phyloP scores from a whole-genome alignment of 176 grass and related monocot genomes.

The Otatea glauca region DNA sequence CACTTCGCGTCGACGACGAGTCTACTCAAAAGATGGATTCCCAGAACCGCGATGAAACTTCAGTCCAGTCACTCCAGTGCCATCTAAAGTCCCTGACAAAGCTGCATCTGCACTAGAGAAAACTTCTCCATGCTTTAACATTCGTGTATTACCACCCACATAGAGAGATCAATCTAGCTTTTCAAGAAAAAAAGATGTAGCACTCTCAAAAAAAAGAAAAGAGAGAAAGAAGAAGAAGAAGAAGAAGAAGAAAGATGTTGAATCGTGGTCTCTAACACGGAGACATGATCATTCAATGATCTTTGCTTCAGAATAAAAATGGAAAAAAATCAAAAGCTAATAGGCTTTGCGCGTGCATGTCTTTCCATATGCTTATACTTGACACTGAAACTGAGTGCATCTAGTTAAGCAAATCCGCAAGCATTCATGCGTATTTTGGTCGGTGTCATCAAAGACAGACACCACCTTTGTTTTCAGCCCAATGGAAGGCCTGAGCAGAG shows the following conservation, averaged over 20 bases:
- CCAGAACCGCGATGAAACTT: constrained; percentile 4
- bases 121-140: no score
- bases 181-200: not conserved
- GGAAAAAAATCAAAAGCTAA: not conserved
- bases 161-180: not conserved
- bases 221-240: no score
- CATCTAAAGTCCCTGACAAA: constrained; percentile 2
- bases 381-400: not conserved
- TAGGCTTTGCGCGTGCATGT: not conserved
- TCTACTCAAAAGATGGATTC: not conserved
- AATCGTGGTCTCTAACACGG: not conserved
- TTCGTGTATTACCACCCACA: not conserved
- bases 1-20: constrained; percentile 48
- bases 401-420: not conserved
- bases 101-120: constrained; percentile 9
- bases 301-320: not conserved
- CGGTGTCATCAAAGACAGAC: not conserved
- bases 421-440: not conserved
- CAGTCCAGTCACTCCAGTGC: not conserved
- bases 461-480: not conserved
- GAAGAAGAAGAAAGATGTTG: no score
- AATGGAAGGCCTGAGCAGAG: not conserved
- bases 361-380: not conserved
- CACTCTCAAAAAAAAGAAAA: no score
- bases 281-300: not conserved